Base-by-base conservation (phyloP, 2,329 filamentous ascomycete genomes). In the Leptographium lundbergii region DNA sequence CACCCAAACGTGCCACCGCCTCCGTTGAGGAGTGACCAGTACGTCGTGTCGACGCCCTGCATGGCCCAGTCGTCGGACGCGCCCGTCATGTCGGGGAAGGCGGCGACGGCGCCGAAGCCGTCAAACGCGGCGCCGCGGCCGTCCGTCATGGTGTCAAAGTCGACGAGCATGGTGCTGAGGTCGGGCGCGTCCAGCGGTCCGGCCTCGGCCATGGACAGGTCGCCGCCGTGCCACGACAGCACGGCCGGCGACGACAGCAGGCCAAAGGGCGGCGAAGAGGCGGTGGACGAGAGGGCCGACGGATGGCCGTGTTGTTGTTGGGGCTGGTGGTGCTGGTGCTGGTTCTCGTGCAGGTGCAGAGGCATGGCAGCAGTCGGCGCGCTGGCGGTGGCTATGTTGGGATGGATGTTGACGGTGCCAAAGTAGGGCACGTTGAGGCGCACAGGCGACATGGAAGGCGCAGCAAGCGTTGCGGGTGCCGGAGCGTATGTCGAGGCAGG, bases 361-460 rank as follows among this genome's bases (percentile, higher is more conserved):
- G 25, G 47, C 10, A 52, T 29, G 50, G 24, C 27, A 17, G 42
- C 5, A 19, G 50, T n/a, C 14, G 25, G 17, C 50, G 22, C 25
- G 6, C 24, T 25, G 11, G 25, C 14, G 11, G 50, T 6, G 42
- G 32, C 22, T 3, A 24, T 45, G 54, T 55, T 45, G 34, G 54
- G 36, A 14, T 71, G 72, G 62, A 79, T 75, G 60, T 73, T 76
- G 50, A 79, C 70, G 1, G 73, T 76, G 27, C 76, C 76, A 2
- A 78, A 67, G 61, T 76, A 77, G 0, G 76, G 76, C 3, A 79
- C 71, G 45, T 71, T 72, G 7, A 79, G 69, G 6, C 71, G 69
- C 39, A 78, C 64, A 4, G 47, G 25, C 11, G 48, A 29, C 25
- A 17, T 25, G 4, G 25, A 17, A 29, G 5, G 48, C 9, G 25